Evolutionary conservation across 495 filamentous ascomycete species (phyloP).

Genomic region (Astrocystis sublimbata): DNA sequence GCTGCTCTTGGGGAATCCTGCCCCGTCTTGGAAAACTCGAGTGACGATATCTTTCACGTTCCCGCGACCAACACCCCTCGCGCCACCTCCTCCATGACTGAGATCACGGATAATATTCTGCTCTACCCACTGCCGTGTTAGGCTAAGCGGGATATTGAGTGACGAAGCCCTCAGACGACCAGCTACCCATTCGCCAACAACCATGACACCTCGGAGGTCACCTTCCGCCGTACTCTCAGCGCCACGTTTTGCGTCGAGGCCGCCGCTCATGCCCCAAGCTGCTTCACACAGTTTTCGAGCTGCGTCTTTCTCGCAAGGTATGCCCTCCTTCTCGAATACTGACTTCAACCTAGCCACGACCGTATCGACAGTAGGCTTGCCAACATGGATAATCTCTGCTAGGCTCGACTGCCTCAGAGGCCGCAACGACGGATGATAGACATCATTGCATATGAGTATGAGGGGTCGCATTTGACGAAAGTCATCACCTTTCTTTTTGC

Average conservation of each 20-base stretch:
- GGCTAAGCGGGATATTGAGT: constrained; percentile 32
- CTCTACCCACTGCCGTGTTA: constrained; percentile 86
- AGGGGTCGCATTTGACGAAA: constrained; percentile 86
- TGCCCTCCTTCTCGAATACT: constrained; percentile 84
- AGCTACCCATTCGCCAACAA: constrained; percentile 94
- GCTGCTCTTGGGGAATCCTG: constrained; percentile 70
- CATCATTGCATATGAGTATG: constrained; percentile 94
- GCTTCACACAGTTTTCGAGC: constrained; percentile 88
- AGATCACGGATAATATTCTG: constrained; percentile 69
- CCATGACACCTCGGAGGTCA: constrained; percentile 89
- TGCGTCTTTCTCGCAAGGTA: constrained; percentile 81
- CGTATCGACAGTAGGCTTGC: constrained; percentile 82
- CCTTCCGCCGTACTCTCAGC: constrained; percentile 72
- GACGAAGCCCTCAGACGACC: constrained; percentile 66
- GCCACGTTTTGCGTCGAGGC: constrained; percentile 56
- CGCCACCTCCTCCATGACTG: constrained; percentile 71
- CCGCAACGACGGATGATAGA: constrained; percentile 89
- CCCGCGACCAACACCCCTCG: constrained; percentile 76
- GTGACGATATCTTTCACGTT: constrained; percentile 80
- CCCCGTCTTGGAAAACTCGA: constrained; percentile 82
- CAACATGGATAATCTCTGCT: constrained; percentile 90
- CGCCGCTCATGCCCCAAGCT: constrained; percentile 79
- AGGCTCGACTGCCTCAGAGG: constrained; percentile 76
- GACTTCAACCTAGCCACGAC: constrained; percentile 78
- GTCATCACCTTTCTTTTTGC: constrained; percentile 70